These are phyloP conservation scores for Zygosaccharomyces pseudorouxii DNA, from an alignment of 805 yeast genomes.

Conservation along the genomic window DNA sequence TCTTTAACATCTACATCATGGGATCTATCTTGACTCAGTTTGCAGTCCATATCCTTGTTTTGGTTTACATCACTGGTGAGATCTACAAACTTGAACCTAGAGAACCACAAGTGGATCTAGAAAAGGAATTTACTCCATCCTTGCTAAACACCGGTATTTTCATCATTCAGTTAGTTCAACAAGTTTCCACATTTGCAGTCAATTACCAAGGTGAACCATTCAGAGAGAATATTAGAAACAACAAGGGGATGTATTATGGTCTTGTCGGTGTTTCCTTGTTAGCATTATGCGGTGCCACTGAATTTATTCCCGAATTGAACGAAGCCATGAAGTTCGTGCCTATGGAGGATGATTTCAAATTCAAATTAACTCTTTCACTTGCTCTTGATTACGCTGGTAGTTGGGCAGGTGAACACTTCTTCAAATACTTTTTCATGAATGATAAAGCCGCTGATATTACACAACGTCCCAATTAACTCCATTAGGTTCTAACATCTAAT, in stretches of 20 bases:
- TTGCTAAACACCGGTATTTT: slow-evolving; percentile 94
- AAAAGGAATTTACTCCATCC: slow-evolving; percentile 83
- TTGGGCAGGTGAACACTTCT: slow-evolving; percentile 71
- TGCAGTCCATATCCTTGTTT: slow-evolving; percentile 81
- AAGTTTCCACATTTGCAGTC: slow-evolving; percentile 95
- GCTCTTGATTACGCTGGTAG: slow-evolving; percentile 70
- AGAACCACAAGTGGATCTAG: slow-evolving; percentile 83
- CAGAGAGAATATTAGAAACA: slow-evolving; percentile 82
- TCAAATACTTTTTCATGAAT: slow-evolving; percentile 85
- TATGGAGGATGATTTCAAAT: slow-evolving; percentile 69
- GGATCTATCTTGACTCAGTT: slow-evolving; percentile 96
- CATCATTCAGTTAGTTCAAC: slow-evolving; percentile 89
- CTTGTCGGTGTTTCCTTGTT: slow-evolving; percentile 83
- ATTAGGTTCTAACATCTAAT: not conserved
- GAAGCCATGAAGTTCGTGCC: slow-evolving; percentile 89
- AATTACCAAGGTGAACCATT: slow-evolving; percentile 97
- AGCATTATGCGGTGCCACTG: slow-evolving; percentile 89
- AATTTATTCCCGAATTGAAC: slow-evolving; percentile 89
- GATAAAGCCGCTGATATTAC: slow-evolving; percentile 92
- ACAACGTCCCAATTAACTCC: slow-evolving; percentile 9
- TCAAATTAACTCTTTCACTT: slow-evolving; percentile 69
- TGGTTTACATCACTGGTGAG: slow-evolving; percentile 77
- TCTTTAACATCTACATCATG: slow-evolving; percentile 92
- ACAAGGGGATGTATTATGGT: slow-evolving; percentile 96
- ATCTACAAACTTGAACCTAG: slow-evolving; percentile 89